A percentile compares a stretch with the other conserved stretches of the same genome.
Conservation (phyloP, 2,329 filamentous ascomycete genomes). For the Huntiella moniliformis region DNA sequence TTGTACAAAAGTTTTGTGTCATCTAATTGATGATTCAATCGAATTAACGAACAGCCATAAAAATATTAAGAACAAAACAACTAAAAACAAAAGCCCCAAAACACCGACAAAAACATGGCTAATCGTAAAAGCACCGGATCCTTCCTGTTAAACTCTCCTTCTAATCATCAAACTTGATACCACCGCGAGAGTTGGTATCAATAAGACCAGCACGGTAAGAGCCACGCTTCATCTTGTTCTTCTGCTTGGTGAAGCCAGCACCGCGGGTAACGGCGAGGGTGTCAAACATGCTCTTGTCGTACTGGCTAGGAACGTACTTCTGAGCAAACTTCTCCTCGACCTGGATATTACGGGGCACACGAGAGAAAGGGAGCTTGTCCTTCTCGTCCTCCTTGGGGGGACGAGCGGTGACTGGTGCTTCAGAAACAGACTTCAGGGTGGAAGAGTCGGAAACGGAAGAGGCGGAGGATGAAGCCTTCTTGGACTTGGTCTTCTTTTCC, state of each 20-base stretch:
- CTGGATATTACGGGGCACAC: slow-evolving; percentile 48
- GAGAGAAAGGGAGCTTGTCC: slow-evolving; percentile 55
- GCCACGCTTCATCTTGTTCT: slow-evolving; percentile 94
- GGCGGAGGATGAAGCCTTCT: slow-evolving; percentile 23
- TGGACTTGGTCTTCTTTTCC: slow-evolving; percentile 15
- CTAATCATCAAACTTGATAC: slow-evolving; percentile 88
- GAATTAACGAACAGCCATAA: not conserved
- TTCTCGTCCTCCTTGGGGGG: slow-evolving; percentile 29
- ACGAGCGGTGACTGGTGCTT: slow-evolving; percentile 24
- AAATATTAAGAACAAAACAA: not conserved
- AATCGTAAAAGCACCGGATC: not conserved
- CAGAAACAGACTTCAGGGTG: slow-evolving; percentile 30
- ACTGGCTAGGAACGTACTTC: slow-evolving; percentile 75
- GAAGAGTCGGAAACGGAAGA: slow-evolving; percentile 25
- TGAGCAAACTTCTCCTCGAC: slow-evolving; percentile 53
- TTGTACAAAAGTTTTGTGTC: not conserved
- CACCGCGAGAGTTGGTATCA: slow-evolving; percentile 63
- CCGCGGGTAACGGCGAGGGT: slow-evolving; percentile 82
- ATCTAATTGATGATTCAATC: not conserved
- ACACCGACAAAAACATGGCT: not conserved
- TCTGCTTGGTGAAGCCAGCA: slow-evolving; percentile 98
- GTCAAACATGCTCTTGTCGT: slow-evolving; percentile 72
- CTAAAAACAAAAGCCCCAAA: not conserved
- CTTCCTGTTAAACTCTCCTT: not conserved
- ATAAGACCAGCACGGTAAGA: slow-evolving; percentile 80